These are phyloP conservation scores for Phytophthora podocarpi DNA, from an alignment of 352 stramenopile species.

Conservation along the genomic window DNA sequence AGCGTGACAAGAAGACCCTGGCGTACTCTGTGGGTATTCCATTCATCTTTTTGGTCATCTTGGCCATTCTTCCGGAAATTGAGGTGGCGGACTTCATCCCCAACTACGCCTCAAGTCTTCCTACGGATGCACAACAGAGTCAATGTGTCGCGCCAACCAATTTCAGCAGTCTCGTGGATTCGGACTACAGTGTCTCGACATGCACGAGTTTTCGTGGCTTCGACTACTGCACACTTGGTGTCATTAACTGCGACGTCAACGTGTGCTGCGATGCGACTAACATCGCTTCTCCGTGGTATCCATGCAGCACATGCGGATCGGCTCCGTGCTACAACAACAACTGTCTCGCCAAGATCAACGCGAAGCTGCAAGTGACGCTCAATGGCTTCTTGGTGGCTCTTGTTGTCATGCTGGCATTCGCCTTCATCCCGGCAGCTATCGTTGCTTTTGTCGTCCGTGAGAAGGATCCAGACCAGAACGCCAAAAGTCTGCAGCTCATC, in stretches of 20 bases:
- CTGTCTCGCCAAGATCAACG: constrained; percentile 54
- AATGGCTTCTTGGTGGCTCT: constrained; percentile 66
- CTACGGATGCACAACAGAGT: constrained; percentile 27
- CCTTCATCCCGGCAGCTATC: constrained; percentile 67
- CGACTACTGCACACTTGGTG: constrained; percentile 35
- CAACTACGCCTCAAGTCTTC: constrained; percentile 26
- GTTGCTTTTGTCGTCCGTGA: constrained; percentile 72
- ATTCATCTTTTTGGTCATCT: constrained; percentile 60
- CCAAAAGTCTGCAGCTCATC: constrained; percentile 70
- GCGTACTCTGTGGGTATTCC: constrained; percentile 64
- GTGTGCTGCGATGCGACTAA: constrained; percentile 51
- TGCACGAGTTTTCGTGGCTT: constrained; percentile 28
- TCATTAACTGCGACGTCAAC: constrained; percentile 37
- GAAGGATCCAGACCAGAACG: constrained; percentile 69
- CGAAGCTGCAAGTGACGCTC: constrained; percentile 68
- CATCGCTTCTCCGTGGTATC: constrained; percentile 47
- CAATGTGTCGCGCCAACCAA: constrained; percentile 30
- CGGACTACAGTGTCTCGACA: constrained; percentile 14
- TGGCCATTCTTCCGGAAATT: constrained; percentile 58
- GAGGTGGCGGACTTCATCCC: constrained; percentile 58
- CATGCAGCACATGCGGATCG: constrained; percentile 41
- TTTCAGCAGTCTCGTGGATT: constrained; percentile 18
- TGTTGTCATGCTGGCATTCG: constrained; percentile 69
- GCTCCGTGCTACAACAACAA: constrained; percentile 44
- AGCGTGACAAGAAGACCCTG: constrained; percentile 63